phyloP scores from a whole-genome alignment of 106 monocot genomes.

The Dioscorea zingiberensis region DNA sequence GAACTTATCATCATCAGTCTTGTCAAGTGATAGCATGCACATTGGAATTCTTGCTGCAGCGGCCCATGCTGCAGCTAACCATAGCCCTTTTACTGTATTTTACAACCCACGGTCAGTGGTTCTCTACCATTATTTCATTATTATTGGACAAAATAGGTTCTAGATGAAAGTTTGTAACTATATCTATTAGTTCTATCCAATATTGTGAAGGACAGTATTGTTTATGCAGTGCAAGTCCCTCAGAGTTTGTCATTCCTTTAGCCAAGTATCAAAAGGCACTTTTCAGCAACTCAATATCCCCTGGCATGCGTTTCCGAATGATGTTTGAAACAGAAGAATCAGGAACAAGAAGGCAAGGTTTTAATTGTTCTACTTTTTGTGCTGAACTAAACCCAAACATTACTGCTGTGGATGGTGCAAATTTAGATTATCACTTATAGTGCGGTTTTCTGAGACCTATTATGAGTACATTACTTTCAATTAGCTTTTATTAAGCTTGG shows the following conservation, averaged over 20 bases:
- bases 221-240: constrained; percentile 64
- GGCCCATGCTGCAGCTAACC: constrained; percentile 78
- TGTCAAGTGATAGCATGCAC: constrained; percentile 81
- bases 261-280: constrained; percentile 73
- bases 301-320: constrained; percentile 83
- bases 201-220: not conserved
- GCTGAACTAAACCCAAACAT: too few species aligned
- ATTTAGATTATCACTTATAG: too few species aligned
- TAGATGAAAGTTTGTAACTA: too few species aligned
- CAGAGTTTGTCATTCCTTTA: constrained; percentile 77
- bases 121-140: not conserved
- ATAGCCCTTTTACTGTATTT: constrained; percentile 73
- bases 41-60: constrained; percentile 84
- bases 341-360: constrained; percentile 61
- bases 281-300: constrained; percentile 52
- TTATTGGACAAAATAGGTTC: too few species aligned
- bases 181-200: not conserved
- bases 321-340: constrained; percentile 82
- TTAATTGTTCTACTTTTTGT: too few species aligned
- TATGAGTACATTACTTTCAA: too few species aligned
- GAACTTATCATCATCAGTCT: constrained; percentile 65
- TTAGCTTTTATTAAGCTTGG: too few species aligned
- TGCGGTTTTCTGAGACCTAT: too few species aligned
- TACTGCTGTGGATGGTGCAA: too few species aligned
- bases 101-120: constrained; percentile 65